Conservation (phyloP, 2,329 filamentous ascomycete genomes). For the Pseudogymnoascus sp. region DNA sequence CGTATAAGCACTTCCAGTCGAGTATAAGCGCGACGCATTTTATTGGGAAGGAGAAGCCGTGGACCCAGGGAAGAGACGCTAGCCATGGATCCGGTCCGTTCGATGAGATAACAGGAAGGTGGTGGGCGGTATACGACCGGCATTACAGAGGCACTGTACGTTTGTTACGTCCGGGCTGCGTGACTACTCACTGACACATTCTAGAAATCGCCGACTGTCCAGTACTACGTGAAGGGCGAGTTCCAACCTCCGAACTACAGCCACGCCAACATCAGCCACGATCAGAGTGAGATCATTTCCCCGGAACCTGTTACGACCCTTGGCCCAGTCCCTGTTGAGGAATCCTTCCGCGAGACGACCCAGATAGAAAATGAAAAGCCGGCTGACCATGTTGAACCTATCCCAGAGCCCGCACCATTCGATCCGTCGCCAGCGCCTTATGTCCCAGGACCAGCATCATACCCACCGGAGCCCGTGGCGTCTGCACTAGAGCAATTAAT, state of each 20-base stretch:
- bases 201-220: conserved; percentile 22
- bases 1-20: conserved; percentile 86
- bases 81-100: conserved; percentile 56
- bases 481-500: conserved; percentile 15
- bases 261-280: conserved; percentile 15
- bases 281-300: conserved; percentile 7
- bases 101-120: conserved; percentile 74
- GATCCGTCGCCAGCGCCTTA: conserved; percentile 7
- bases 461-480: conserved; percentile 13
- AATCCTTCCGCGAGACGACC: conserved; percentile 19
- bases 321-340: conserved; percentile 14
- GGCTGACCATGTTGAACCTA: conserved; percentile 1
- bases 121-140: conserved; percentile 91
- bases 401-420: conserved; percentile 3
- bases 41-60: conserved; percentile 87
- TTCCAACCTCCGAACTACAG: conserved; percentile 25
- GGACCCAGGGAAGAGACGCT: conserved; percentile 58
- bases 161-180: neutral
- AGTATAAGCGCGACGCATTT: conserved; percentile 90
- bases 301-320: neutral
- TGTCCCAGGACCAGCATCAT: conserved; percentile 9
- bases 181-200: neutral
- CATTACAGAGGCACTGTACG: conserved; percentile 60
- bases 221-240: conserved; percentile 30
- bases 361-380: conserved; percentile 16